Base-by-base conservation (phyloP, 768 basidiomycete genomes). In the Lanmaoa rubissima region DNA sequence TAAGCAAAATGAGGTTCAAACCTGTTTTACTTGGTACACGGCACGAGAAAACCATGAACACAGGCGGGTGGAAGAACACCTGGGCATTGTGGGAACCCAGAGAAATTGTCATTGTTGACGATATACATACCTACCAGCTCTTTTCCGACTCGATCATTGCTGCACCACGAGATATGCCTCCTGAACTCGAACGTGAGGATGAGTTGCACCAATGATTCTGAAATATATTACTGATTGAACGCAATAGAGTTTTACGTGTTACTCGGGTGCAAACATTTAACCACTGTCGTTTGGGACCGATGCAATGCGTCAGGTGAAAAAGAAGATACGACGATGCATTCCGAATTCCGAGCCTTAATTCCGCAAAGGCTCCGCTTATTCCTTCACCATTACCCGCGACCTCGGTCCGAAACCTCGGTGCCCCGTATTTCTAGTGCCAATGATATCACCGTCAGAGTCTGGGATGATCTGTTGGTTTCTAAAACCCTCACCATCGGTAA, bases 361-460 rank as follows among this genome's bases (percentile, higher is more conserved):
- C 71, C 93, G 32, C 87, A 95, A 69, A 77, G 94, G 24, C 76
- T 95, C 26, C 89, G 92, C 1, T 76, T 97, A 21, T 96, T 97
- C 75, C 77, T 96, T 10, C 86, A 94, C 44, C 93, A 95, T 63
- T 88, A 92, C 55, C 82, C 80, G 0, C 85, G 87, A 67, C 75
- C 84, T 1, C 76, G 76, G 24, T 80, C 82, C 0, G 73, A 74
- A 40, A 78, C 88, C 12, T 76, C 83, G 1, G 81, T 78, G 58
- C 75, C 72, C 36, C 88, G 86, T 86, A 70, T 88, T 36, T 82
- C 77, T 34, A 74, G 78, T 9, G 75, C 79, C 14, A 73, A 73
- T 17, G 83, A 89, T 61, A 87, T 91, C 64, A 69, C 82, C 24
- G 88, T 89, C 51, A 84, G 77, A 59, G 77, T 79, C 7, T 90